Percentiles rank a stretch among this genome's conserved stretches.
These are phyloP conservation scores for Lasiosphaeria ovina DNA, from an alignment of 495 filamentous ascomycete genomes.

Conservation along the genomic window DNA sequence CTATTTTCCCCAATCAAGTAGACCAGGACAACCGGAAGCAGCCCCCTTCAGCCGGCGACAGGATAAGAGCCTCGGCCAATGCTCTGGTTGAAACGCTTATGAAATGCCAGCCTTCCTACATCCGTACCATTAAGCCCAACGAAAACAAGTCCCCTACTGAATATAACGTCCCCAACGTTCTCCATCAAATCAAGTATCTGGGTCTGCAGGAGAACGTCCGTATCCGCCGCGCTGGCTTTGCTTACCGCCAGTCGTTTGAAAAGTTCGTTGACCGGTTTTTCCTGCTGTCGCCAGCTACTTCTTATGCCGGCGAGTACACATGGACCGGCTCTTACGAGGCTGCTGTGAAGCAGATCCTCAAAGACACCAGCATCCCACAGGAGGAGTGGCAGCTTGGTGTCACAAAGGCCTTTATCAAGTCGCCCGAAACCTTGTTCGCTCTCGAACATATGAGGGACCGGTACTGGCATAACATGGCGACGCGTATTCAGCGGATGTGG, in stretches of 20 bases:
- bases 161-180: constrained; percentile 85
- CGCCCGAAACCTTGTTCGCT: constrained; percentile 94
- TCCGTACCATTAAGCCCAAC: constrained; percentile 98
- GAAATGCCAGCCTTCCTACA: constrained; percentile 96
- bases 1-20: constrained; percentile 87
- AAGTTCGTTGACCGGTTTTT: constrained; percentile 99
- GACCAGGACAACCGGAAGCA: constrained; percentile 94
- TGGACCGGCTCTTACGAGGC: constrained; percentile 85
- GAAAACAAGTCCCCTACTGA: constrained; percentile 95
- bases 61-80: constrained; percentile 95
- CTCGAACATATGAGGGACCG: constrained; percentile 96
- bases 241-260: constrained; percentile 95
- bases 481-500: constrained; percentile 96
- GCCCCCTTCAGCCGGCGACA: constrained; percentile 93
- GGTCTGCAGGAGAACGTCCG: constrained; percentile 98
- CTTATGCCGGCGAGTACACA: constrained; percentile 95
- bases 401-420: constrained; percentile 97
- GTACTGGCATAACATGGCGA: constrained; percentile 99
- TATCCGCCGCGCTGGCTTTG: constrained; percentile 94
- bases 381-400: constrained; percentile 98
- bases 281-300: constrained; percentile 88
- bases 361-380: constrained; percentile 88
- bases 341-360: constrained; percentile 90
- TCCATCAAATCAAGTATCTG: constrained; percentile 99
- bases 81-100: constrained; percentile 92